Evolutionary conservation across 257 asterid species (phyloP).

Genomic region (Leptodermis oblonga): DNA sequence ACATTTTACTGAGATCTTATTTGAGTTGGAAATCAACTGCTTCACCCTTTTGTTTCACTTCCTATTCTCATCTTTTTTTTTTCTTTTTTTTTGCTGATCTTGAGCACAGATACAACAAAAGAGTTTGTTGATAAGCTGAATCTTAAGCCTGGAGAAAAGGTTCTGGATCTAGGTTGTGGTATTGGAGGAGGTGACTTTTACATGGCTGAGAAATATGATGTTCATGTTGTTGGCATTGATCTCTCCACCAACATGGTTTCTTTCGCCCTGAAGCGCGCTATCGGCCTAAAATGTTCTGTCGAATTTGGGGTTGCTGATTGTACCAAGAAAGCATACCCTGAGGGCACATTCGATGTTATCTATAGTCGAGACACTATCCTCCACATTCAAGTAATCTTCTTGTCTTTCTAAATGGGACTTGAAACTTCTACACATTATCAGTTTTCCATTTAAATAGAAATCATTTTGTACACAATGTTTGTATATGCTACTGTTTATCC

Average conservation of each 20-base stretch:
- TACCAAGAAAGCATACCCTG: slow-evolving; percentile 77
- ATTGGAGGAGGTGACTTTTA: slow-evolving; percentile 98
- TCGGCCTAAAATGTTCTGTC: slow-evolving; percentile 77
- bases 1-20: not conserved
- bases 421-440: not conserved
- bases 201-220: slow-evolving; percentile 87
- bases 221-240: slow-evolving; percentile 90
- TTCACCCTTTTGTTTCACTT: not conserved
- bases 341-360: slow-evolving; percentile 74
- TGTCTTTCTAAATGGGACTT: slow-evolving; percentile 9
- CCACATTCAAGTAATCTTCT: slow-evolving; percentile 68
- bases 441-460: not conserved
- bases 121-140: slow-evolving; percentile 77
- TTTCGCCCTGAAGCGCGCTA: slow-evolving; percentile 84
- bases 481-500: slow-evolving; percentile 27
- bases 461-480: too few relatives aligned
- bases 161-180: slow-evolving; percentile 98
- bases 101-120: slow-evolving; percentile 74
- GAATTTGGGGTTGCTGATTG: slow-evolving; percentile 99
- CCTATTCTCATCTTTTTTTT: not conserved
- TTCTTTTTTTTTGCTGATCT: slow-evolving; percentile 1
- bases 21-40: not conserved
- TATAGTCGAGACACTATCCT: slow-evolving; percentile 96
- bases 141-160: slow-evolving; percentile 87
- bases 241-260: slow-evolving; percentile 91